These are phyloP conservation scores for Komagataella ulmi DNA, from an alignment of 805 yeast species.

Conservation along the genomic window DNA sequence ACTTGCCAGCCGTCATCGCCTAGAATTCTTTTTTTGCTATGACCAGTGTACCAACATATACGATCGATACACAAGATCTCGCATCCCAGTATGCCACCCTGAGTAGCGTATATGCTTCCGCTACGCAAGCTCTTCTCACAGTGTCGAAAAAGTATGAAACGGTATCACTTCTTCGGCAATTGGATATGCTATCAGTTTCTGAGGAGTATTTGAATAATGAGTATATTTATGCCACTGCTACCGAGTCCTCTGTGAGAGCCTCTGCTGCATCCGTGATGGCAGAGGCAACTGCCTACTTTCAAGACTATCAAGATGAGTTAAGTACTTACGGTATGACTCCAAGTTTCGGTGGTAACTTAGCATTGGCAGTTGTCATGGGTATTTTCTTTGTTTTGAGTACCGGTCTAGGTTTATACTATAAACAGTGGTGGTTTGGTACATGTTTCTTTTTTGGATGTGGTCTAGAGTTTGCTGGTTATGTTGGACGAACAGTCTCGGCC, in stretches of 20 bases:
- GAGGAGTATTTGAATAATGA: constrained; percentile 16
- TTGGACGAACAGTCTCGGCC: constrained; percentile 40
- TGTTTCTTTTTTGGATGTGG: constrained; percentile 42
- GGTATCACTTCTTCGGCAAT: constrained; percentile 7
- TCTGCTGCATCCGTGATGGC: constrained; percentile 10
- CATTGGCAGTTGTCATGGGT: constrained; percentile 42
- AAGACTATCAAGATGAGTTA: constrained; percentile 4
- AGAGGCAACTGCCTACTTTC: not conserved
- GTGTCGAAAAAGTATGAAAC: not conserved
- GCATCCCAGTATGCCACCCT: not conserved
- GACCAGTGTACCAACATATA: not conserved
- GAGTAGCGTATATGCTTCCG: not conserved
- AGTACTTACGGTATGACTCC: constrained; percentile 33
- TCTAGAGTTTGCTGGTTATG: constrained; percentile 57
- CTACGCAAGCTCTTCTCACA: constrained; percentile 1
- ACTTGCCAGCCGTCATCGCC: too few species aligned
- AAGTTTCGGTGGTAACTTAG: constrained; percentile 40
- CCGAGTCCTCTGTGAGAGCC: constrained; percentile 12
- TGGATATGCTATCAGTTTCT: constrained; percentile 16
- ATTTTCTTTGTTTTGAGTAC: constrained; percentile 29
- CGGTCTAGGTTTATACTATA: constrained; percentile 26
- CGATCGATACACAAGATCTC: not conserved
- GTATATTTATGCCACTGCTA: constrained; percentile 19
- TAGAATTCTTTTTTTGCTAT: too few species aligned
- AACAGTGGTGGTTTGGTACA: constrained; percentile 54